Percentiles rank a stretch among this genome's conserved stretches.
Evolutionary conservation across 805 yeast species (phyloP).

Genomic region (Schizosaccharomyces octosporus): DNA sequence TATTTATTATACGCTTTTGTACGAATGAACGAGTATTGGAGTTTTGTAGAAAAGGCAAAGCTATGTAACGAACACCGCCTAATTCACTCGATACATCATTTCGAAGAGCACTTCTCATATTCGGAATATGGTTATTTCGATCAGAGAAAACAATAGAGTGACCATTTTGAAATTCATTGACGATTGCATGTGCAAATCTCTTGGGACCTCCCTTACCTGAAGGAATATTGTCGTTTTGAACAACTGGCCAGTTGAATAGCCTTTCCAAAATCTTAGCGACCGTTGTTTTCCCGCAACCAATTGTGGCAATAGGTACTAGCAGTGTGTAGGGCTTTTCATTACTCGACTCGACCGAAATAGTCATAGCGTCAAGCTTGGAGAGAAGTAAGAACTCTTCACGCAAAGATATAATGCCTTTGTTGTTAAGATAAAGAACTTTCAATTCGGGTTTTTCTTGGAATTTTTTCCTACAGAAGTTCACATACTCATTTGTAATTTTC

Average conservation of each 20-base stretch:
- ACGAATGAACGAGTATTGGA: background rate
- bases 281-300: constrained; percentile 91
- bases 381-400: constrained; percentile 38
- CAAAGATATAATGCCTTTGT: constrained; percentile 50
- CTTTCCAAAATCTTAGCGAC: constrained; percentile 32
- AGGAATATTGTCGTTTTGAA: constrained; percentile 58
- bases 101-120: constrained; percentile 48
- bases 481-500: constrained; percentile 37
- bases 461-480: constrained; percentile 37
- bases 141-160: constrained; percentile 42
- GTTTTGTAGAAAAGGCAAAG: constrained; percentile 37
- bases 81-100: constrained; percentile 19
- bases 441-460: constrained; percentile 26
- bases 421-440: constrained; percentile 22
- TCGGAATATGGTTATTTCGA: constrained; percentile 50
- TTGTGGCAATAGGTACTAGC: constrained; percentile 61
- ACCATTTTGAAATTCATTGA: constrained; percentile 15
- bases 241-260: constrained; percentile 45
- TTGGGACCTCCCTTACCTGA: constrained; percentile 11
- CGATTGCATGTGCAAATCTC: constrained; percentile 8
- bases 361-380: constrained; percentile 26
- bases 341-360: constrained; percentile 18
- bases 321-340: constrained; percentile 21
- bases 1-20: constrained; percentile 25
- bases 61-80: constrained; percentile 32